phyloP scores from a whole-genome alignment of 1,284 basidiomycete species.

The Athelia psychrophila region DNA sequence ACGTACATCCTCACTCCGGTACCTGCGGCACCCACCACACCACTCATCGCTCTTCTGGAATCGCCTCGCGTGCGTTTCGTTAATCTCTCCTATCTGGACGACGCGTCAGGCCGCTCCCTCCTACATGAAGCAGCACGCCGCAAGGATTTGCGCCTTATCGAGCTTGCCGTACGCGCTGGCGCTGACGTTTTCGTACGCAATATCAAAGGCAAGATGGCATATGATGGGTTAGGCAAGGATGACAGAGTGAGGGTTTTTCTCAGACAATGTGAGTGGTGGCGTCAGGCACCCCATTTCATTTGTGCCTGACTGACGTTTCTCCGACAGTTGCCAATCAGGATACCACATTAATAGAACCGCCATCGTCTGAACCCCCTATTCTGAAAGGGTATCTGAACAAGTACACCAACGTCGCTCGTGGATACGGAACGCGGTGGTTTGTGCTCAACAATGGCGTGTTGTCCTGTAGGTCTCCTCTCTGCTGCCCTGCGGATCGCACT shows the following conservation, averaged over 20 bases:
- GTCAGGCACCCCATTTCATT: neutral
- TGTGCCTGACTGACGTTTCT: constrained; percentile 1
- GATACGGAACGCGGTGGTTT: constrained; percentile 94
- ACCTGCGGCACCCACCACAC: constrained; percentile 41
- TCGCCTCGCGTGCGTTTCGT: constrained; percentile 61
- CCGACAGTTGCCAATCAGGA: constrained; percentile 76
- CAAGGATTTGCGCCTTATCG: constrained; percentile 81
- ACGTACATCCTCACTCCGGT: constrained; percentile 68
- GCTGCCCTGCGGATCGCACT: neutral
- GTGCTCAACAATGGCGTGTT: constrained; percentile 86
- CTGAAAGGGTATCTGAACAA: constrained; percentile 86
- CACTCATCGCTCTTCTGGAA: constrained; percentile 53
- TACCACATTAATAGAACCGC: constrained; percentile 54
- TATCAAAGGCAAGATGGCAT: constrained; percentile 71
- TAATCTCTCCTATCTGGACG: constrained; percentile 73
- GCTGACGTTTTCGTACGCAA: constrained; percentile 92
- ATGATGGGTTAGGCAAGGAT: constrained; percentile 71
- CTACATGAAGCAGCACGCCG: constrained; percentile 87
- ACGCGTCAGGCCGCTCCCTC: constrained; percentile 74
- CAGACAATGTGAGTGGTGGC: constrained; percentile 67
- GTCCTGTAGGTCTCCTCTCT: constrained; percentile 56
- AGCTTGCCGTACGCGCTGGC: constrained; percentile 81
- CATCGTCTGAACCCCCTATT: constrained; percentile 54
- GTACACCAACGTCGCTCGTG: constrained; percentile 88
- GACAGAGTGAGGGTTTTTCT: constrained; percentile 85